phyloP scores from a whole-genome alignment of 1,284 basidiomycete genomes.

The Rhodotorula sp. region DNA sequence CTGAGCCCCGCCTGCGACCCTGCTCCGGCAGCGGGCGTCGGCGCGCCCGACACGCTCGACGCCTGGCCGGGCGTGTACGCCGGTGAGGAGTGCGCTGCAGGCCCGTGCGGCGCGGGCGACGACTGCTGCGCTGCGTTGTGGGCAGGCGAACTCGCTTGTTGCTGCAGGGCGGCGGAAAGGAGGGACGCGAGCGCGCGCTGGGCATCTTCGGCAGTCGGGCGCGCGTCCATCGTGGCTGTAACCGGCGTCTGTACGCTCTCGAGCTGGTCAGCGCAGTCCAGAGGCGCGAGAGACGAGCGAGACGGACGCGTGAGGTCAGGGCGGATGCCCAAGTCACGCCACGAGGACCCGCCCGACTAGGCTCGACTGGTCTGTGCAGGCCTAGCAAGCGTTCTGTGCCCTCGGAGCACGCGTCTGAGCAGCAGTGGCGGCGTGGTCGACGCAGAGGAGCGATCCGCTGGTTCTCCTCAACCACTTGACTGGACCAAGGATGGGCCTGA shows the following conservation, averaged over 20 bases:
- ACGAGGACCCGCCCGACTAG: not conserved
- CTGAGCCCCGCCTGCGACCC: not conserved
- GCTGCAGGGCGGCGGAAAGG: conserved; percentile 6
- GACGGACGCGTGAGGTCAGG: not conserved
- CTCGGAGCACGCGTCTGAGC: too few species aligned
- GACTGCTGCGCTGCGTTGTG: not conserved
- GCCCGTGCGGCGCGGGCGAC: not conserved
- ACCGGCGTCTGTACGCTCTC: not conserved
- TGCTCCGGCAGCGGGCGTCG: not conserved
- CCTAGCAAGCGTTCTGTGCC: not conserved
- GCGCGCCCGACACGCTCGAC: not conserved
- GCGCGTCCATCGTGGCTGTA: not conserved
- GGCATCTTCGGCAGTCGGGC: conserved; percentile 3
- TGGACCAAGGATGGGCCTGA: conserved; percentile 1
- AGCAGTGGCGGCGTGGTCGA: too few species aligned
- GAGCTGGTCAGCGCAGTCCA: not conserved
- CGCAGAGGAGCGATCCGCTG: too few species aligned
- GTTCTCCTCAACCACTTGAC: too few species aligned
- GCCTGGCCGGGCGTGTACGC: not conserved
- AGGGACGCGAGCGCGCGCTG: conserved; percentile 10
- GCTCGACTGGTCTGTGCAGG: not conserved
- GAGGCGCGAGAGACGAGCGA: not conserved
- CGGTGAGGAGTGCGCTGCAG: not conserved
- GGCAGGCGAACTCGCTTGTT: not conserved
- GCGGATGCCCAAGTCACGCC: not conserved